Base-by-base conservation (phyloP, 805 yeast species). In the Brettanomyces nanus region DNA sequence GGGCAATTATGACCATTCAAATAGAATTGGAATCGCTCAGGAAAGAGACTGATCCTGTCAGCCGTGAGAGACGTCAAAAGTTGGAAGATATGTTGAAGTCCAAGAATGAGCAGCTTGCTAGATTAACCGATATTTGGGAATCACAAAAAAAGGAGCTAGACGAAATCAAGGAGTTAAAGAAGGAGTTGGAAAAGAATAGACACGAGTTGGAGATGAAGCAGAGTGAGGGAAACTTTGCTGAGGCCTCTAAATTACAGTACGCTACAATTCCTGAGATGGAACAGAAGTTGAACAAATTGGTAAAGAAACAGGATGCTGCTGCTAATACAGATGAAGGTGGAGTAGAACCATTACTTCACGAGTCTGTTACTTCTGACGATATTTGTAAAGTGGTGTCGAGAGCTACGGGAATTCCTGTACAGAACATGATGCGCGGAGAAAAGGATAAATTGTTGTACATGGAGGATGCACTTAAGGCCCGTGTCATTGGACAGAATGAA, bases 351-450 rank as follows among this genome's bases (percentile, higher is more conserved):
- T 61, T 85, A 39, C 65, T 85, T 15, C 97, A 90, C 59, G 98
- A 92, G 48, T 77, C 95, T 0, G 97, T 90, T 4, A 84, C 96
- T 0, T 73, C 95, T 2, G 95, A 89, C 47, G 98, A 90, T 59
- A 92, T 90, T 48, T 94, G 97, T 0, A 71, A 77, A 43, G 98
- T 90, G 5, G 83, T 90, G 10, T 81, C 95, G 11, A 79, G 86
- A 46, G 87, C 92, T 82, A 90, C 98, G 0, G 97, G 97, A 28
- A 87, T 90, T 31, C 98, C 98, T 5, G 85, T 85, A 19, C 85
- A 80, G 48, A 84, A 87, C 23, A 76, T 90, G 48, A 71, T 92
- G 80, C 84, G 84, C 58, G 97, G 97, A 34, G 98, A 90, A 56
- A 86, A 85, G 62, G 97, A 90, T 55, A 81, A 89, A 57, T 69